Base-by-base conservation (phyloP, 331 rosid genomes). In the Ulmus americana region DNA sequence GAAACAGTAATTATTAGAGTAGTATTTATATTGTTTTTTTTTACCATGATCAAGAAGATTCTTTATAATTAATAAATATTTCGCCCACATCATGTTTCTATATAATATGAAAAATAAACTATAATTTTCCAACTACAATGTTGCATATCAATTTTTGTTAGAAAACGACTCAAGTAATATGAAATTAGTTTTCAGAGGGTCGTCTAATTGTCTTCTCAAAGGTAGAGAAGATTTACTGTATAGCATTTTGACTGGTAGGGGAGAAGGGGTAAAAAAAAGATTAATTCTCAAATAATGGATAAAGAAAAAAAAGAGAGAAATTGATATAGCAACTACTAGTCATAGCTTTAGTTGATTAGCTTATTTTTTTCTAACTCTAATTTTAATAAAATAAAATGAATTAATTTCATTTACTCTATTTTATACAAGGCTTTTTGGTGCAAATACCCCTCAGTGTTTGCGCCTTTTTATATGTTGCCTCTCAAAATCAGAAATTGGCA, bases 11-110 rank as follows among this genome's bases (percentile, higher is more conserved):
- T 50, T 50, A n/a, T 2, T n/a, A 10, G 16, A 2, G 14, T n/a
- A 49, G 6, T 13, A 49, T 14, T 49, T n/a, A 5, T 10, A 0
- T 13, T 14, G 20, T 14, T 50, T 50, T 22, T 14, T 10, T 3
- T 50, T 49, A 53, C 12, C 14, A 22, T 18, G 38, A 28, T 55
- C 59, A 55, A 55, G 42, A 55, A 55, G 59, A 55, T 55, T 55
- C 14, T 55, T 9, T 28, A 1, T 20, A 20, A 28, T 28, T 20
- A 22, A 55, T 20, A 55, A 55, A 20, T 55, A 39, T 15, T 20
- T 20, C 59, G 5, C 59, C n/a, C 5, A 2, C n/a, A 3, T 54
- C 59, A 20, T 20, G 22, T 20, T 20, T 20, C 22, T 20, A 20
- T 20, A 20, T 1, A 20, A 20, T 20, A 20, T 20, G 22, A 20